These are phyloP conservation scores for Hypsizygus ulmarius DNA, from an alignment of 1,284 basidiomycete genomes.

Conservation along the genomic window DNA sequence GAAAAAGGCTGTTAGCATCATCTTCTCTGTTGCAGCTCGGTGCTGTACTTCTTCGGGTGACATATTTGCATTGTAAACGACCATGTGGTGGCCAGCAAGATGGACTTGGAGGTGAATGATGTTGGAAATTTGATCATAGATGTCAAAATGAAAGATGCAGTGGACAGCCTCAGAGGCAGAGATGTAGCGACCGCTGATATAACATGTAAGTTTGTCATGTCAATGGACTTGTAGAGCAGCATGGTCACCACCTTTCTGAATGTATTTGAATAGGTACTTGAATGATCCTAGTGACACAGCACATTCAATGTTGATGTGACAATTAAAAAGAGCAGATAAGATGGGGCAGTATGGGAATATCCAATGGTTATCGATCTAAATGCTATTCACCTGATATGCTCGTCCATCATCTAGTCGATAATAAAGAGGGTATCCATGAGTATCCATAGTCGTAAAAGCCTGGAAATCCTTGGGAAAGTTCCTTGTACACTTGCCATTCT, in stretches of 20 bases:
- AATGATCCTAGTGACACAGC: constrained; percentile 25
- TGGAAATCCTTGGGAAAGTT: constrained; percentile 38
- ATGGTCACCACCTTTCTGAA: constrained; percentile 38
- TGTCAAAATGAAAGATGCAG: constrained; percentile 31
- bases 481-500: constrained; percentile 40
- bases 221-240: constrained; percentile 25
- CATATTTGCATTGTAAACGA: constrained; percentile 25
- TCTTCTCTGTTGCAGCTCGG: not conserved
- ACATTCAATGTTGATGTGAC: constrained; percentile 40
- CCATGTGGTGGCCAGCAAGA: constrained; percentile 32
- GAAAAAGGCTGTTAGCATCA: not conserved
- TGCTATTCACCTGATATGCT: constrained; percentile 22
- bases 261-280: constrained; percentile 43
- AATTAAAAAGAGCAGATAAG: constrained; percentile 29
- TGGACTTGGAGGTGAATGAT: constrained; percentile 36
- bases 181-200: constrained; percentile 25
- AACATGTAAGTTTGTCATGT: constrained; percentile 29
- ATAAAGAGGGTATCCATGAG: constrained; percentile 40
- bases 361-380: constrained; percentile 28
- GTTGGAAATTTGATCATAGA: constrained; percentile 32
- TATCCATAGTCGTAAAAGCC: constrained; percentile 31
- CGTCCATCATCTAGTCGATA: constrained; percentile 32
- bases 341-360: constrained; percentile 37
- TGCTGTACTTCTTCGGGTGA: not conserved
- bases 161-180: constrained; percentile 28